Evolutionary conservation across 2,329 filamentous ascomycete genomes (phyloP).

Genomic region (Calycina marina): DNA sequence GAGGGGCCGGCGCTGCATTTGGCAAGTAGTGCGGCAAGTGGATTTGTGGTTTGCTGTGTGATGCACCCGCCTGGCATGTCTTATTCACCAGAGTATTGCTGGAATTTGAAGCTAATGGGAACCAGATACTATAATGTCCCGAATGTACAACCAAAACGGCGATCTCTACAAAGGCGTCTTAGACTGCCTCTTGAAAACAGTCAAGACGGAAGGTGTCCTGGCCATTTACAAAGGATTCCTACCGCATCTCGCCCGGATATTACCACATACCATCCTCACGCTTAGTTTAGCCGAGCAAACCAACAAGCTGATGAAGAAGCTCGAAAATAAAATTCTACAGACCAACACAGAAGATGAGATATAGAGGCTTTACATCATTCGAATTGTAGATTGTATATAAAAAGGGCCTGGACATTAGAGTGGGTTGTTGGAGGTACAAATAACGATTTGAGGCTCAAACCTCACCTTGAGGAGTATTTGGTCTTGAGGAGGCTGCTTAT

Average conservation of each 20-base stretch:
- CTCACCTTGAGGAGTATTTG: no score
- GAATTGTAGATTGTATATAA: no score
- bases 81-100: not conserved
- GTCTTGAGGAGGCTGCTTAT: no score
- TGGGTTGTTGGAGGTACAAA: no score
- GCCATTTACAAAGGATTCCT: constrained; percentile 98
- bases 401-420: no score
- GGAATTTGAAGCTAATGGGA: constrained; percentile 6
- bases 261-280: constrained; percentile 91
- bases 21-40: constrained; percentile 74
- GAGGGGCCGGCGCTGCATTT: constrained; percentile 84
- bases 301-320: constrained; percentile 73
- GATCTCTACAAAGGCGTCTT: constrained; percentile 91
- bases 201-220: constrained; percentile 78
- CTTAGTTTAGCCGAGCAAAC: constrained; percentile 92
- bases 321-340: constrained; percentile 49
- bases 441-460: no score
- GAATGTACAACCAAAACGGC: constrained; percentile 97
- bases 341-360: constrained; percentile 19
- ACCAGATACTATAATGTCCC: constrained; percentile 89
- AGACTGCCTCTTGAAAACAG: constrained; percentile 81
- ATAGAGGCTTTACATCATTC: no score
- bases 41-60: constrained; percentile 91
- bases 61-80: constrained; percentile 86
- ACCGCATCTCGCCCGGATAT: constrained; percentile 81